phyloP scores from a whole-genome alignment of 768 basidiomycete species.

The Suillus bovinus region DNA sequence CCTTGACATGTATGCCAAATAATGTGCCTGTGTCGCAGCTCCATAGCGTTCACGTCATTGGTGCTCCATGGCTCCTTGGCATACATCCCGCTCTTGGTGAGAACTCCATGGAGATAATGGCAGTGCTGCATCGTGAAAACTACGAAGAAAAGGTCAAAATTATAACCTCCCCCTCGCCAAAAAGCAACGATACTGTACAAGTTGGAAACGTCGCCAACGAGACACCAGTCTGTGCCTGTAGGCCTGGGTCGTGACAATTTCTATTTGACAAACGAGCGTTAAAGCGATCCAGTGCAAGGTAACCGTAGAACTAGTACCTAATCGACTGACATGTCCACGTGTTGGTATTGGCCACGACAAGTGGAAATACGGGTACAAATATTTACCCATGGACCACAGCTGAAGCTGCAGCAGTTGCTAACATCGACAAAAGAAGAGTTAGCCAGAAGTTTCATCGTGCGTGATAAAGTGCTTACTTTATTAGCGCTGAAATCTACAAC shows the following conservation, averaged over 20 bases:
- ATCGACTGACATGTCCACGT: not conserved
- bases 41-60: not conserved
- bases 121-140: slow-evolving; percentile 21
- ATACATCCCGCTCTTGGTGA: not conserved
- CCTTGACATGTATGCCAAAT: slow-evolving; percentile 41
- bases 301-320: not conserved
- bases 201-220: slow-evolving; percentile 39
- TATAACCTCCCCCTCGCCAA: not conserved
- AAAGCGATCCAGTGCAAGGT: slow-evolving; percentile 10
- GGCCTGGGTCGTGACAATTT: slow-evolving; percentile 27
- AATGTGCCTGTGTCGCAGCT: slow-evolving; percentile 28
- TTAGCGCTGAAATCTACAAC: not conserved
- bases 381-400: too few species aligned
- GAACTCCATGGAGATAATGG: not conserved
- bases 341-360: not conserved
- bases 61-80: not conserved
- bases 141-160: slow-evolving; percentile 7
- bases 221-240: slow-evolving; percentile 46
- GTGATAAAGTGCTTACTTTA: not conserved
- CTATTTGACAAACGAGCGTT: not conserved
- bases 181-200: slow-evolving; percentile 38
- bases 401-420: not conserved
- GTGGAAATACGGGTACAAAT: not conserved
- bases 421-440: not conserved
- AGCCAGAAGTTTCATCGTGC: not conserved